Evolutionary conservation across 176 grass and related monocot genomes (phyloP), one percentile per base, ranked within the genome.

Genomic region (Aegilops sharonensis): DNA sequence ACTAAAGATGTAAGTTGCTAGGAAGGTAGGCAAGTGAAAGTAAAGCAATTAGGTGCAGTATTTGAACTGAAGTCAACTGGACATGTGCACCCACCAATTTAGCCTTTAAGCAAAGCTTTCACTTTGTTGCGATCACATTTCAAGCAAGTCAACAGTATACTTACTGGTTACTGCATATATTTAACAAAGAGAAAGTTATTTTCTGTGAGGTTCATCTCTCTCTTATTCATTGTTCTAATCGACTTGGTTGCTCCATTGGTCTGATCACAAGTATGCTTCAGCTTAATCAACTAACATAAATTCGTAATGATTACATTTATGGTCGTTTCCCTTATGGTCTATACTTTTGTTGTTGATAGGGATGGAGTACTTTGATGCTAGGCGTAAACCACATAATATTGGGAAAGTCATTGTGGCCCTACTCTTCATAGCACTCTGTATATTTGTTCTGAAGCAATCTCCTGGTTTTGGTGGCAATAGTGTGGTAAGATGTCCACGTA

Each of bases 371-470:
- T 89, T 91, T 1, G 97, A 99, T 99, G 75, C 87, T 85, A 96
- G 92, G 80, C 82, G 92, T 75, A 99, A 99, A 57, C 90, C 97
- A 75, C 87, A 89, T 87, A 85, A 93, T 90, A 36, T 93, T 85
- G 92, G 89, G 77, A 99, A 96, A 91, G 74, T 96, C 79, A 43
- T 96, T 82, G 85, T 84, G 50, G 94, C 80, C 43, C 82, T 86
- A 73, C 71, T 89, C 79, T 80, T 99, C 70, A 90, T 87, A 57
- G 68, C 79, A 70, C 81, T 99, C n/a, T 99, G 97, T 91, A 77
- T 99, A 88, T 95, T 93, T 88, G 89, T 96, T 88, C 83, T 99
- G 77, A 99, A 96, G 92, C 97, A 96, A 89, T 94, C 94, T 80
- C 94, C 94, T 91, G 92, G 85, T 82, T 95, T 99, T 81, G 74